Percentiles rank a stretch among this genome's conserved stretches.
These are phyloP conservation scores for Musa schizocarpa DNA, from an alignment of 176 grass and related monocot species.

Conservation along the genomic window DNA sequence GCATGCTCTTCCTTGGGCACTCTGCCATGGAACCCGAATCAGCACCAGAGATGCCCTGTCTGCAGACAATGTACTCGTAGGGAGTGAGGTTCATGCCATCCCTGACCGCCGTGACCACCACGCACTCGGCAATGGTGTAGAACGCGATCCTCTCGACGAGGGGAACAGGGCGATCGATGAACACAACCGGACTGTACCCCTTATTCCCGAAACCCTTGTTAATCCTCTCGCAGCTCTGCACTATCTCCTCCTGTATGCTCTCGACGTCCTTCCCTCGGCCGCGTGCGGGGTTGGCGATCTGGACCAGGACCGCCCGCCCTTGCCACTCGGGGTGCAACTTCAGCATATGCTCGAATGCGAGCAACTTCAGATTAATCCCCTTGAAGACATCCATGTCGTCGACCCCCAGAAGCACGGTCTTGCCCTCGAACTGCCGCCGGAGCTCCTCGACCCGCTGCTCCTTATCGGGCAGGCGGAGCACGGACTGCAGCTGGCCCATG, in stretches of 20 bases:
- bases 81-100: slow-evolving; percentile 98
- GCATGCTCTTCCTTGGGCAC: slow-evolving; percentile 69
- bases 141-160: slow-evolving; percentile 89
- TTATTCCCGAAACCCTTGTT: slow-evolving; percentile 55
- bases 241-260: slow-evolving; percentile 65
- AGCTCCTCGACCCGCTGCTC: slow-evolving; percentile 64
- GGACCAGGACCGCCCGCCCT: slow-evolving; percentile 69
- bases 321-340: slow-evolving; percentile 77
- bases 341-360: slow-evolving; percentile 90
- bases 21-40: slow-evolving; percentile 26
- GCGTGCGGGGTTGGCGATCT: slow-evolving; percentile 73
- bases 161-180: slow-evolving; percentile 52
- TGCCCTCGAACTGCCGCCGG: slow-evolving; percentile 61
- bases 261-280: slow-evolving; percentile 71
- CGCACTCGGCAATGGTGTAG: slow-evolving; percentile 86
- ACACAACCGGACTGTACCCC: slow-evolving; percentile 71
- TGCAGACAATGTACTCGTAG: slow-evolving; percentile 90
- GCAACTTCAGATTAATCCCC: slow-evolving; percentile 89
- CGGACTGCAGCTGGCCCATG: slow-evolving; percentile 72
- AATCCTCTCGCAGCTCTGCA: slow-evolving; percentile 57
- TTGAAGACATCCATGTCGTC: slow-evolving; percentile 99
- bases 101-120: slow-evolving; percentile 86
- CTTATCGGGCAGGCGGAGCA: slow-evolving; percentile 53
- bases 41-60: slow-evolving; percentile 46
- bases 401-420: slow-evolving; percentile 76